A percentile compares a stretch with the other conserved stretches of the same genome.
These are phyloP conservation scores for Bryum argenteum DNA, from an alignment of 225 moss, liverwort and hornwort genomes.

Conservation along the genomic window DNA sequence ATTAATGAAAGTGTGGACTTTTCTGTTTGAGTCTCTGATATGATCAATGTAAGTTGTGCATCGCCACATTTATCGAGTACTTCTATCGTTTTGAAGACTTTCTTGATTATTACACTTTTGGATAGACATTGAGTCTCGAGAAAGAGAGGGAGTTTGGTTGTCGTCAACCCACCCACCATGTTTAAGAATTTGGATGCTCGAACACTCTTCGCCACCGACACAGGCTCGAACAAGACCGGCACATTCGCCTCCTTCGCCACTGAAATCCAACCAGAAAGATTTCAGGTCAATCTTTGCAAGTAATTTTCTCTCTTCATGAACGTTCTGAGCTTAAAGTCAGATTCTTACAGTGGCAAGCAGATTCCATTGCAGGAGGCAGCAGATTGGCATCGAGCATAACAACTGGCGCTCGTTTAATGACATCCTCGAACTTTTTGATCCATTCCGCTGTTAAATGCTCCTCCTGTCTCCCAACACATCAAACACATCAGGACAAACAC, in stretches of 20 bases:
- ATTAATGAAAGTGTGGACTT: no score
- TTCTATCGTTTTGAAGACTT: no score
- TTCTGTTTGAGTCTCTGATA: no score
- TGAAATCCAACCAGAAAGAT: no score
- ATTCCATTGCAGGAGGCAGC: slow-evolving; percentile 63
- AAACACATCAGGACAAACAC: slow-evolving; percentile 11
- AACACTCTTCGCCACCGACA: slow-evolving; percentile 79
- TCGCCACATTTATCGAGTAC: no score
- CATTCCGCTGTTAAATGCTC: slow-evolving; percentile 76
- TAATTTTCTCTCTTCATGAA: slow-evolving; percentile 7
- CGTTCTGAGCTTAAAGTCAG: not conserved
- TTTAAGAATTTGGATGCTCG: slow-evolving; percentile 76
- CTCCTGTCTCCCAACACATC: slow-evolving; percentile 69
- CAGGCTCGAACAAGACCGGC: slow-evolving; percentile 95
- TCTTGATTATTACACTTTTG: no score
- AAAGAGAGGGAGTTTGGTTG: no score
- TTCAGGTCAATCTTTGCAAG: no score
- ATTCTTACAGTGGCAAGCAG: slow-evolving; percentile 71
- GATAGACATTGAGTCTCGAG: no score
- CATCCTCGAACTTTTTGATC: slow-evolving; percentile 64
- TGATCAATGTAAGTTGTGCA: no score
- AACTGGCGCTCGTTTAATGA: slow-evolving; percentile 72
- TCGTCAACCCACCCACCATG: slow-evolving; percentile 42
- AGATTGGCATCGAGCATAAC: slow-evolving; percentile 88
- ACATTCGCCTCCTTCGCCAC: slow-evolving; percentile 86